Conservation (phyloP, 2,329 filamentous ascomycete genomes). For the Pleomassaria siparia region DNA sequence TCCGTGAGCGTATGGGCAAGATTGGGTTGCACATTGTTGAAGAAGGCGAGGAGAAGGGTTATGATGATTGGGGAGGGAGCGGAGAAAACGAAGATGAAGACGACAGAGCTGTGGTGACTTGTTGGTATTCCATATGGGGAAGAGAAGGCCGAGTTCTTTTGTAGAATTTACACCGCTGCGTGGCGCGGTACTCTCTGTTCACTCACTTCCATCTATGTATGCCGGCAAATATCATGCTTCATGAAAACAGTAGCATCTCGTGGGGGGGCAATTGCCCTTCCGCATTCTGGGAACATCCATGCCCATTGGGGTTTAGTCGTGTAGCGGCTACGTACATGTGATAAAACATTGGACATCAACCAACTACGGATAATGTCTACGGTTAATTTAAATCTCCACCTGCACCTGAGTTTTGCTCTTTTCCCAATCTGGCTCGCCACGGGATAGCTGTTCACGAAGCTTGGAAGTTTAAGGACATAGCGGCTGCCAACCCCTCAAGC, state of each 20-base stretch:
- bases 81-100: conserved; percentile 51
- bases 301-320: conserved; percentile 16
- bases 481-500: neutral
- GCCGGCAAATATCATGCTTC: conserved; percentile 2
- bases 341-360: conserved; percentile 19
- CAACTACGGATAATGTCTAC: conserved; percentile 38
- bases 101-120: conserved; percentile 55
- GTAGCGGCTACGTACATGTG: conserved; percentile 19
- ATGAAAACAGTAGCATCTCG: neutral
- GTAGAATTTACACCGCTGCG: neutral
- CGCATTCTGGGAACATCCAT: neutral
- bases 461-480: conserved; percentile 13
- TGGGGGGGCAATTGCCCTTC: neutral
- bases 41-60: conserved; percentile 64
- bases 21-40: conserved; percentile 57
- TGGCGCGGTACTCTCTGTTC: neutral
- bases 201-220: neutral
- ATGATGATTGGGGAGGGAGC: conserved; percentile 70
- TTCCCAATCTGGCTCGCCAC: conserved; percentile 20
- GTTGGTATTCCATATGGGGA: conserved; percentile 69
- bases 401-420: conserved; percentile 23
- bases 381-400: conserved; percentile 27
- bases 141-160: conserved; percentile 21
- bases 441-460: conserved; percentile 31
- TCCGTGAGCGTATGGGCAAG: conserved; percentile 62